Conservation (phyloP, 2,329 filamentous ascomycete genomes). For the Knoxdaviesia capensis region DNA sequence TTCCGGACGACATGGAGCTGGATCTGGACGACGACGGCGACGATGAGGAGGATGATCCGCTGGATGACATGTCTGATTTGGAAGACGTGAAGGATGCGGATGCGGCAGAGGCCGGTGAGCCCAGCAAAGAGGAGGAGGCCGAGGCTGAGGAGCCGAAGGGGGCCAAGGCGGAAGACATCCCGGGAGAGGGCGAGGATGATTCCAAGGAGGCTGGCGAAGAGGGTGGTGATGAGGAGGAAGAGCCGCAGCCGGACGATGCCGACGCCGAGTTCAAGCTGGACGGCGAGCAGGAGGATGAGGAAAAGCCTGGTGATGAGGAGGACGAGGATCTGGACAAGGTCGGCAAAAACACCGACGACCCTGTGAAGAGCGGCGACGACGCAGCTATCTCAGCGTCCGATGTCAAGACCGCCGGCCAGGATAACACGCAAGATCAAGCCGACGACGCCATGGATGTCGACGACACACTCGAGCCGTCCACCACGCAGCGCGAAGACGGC, state of each 20-base stretch:
- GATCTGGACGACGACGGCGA: conserved; percentile 51
- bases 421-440: conserved; percentile 28
- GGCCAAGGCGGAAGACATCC: conserved; percentile 28
- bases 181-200: conserved; percentile 18
- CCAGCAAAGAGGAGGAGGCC: conserved; percentile 8
- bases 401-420: conserved; percentile 38
- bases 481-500: conserved; percentile 44
- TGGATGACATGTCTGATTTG: conserved; percentile 27
- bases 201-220: conserved; percentile 13
- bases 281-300: conserved; percentile 29
- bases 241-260: conserved; percentile 8
- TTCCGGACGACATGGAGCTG: conserved; percentile 78
- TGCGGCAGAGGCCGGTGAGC: conserved; percentile 21
- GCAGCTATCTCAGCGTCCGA: conserved; percentile 14
- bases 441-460: conserved; percentile 42
- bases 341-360: conserved; percentile 4
- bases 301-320: conserved; percentile 27
- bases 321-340: conserved; percentile 13
- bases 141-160: conserved; percentile 42
- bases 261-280: conserved; percentile 42
- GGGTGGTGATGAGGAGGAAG: conserved; percentile 20
- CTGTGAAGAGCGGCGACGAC: conserved; percentile 28
- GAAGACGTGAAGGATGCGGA: conserved; percentile 17
- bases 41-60: conserved; percentile 32
- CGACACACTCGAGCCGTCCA: conserved; percentile 36